These are phyloP conservation scores for Petunia hybrid DNA, from an alignment of 305 asterid species.

Conservation along the genomic window DNA sequence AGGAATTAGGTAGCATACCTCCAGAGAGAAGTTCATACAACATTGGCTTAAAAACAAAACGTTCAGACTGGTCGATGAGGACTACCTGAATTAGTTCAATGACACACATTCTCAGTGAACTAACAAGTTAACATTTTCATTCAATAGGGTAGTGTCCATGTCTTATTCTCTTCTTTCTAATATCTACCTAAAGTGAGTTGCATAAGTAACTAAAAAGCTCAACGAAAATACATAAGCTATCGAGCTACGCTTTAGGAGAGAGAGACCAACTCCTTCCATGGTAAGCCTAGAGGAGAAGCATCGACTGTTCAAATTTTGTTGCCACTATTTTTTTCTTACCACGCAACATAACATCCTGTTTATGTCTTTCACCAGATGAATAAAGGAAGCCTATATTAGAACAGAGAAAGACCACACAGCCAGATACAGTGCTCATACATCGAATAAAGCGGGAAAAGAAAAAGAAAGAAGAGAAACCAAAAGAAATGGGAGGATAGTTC, in stretches of 20 bases:
- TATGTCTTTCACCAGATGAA: constrained; percentile 11
- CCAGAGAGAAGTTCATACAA: constrained; percentile 94
- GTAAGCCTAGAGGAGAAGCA: constrained; percentile 12
- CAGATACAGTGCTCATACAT: not conserved
- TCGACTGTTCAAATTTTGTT: constrained; percentile 9
- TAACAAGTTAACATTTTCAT: not conserved
- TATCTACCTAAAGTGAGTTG: constrained; percentile 12
- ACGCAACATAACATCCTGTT: not conserved
- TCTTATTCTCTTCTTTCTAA: constrained; percentile 19
- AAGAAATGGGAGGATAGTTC: constrained; percentile 22
- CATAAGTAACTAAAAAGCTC: not conserved
- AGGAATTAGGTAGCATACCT: constrained; percentile 58
- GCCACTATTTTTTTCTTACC: not conserved
- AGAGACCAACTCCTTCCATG: not conserved
- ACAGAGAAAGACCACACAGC: not conserved
- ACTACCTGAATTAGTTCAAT: constrained; percentile 59
- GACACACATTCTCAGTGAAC: constrained; percentile 32
- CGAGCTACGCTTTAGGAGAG: not conserved
- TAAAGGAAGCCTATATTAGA: constrained; percentile 1
- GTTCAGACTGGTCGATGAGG: constrained; percentile 93
- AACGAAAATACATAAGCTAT: not conserved
- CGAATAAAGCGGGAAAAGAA: constrained; percentile 16
- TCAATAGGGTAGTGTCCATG: not conserved
- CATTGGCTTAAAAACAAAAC: constrained; percentile 94
- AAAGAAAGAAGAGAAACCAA: not conserved